Base-by-base conservation (phyloP, 1,139 yeast genomes). In the Debaryomycetaceae sp. region DNA sequence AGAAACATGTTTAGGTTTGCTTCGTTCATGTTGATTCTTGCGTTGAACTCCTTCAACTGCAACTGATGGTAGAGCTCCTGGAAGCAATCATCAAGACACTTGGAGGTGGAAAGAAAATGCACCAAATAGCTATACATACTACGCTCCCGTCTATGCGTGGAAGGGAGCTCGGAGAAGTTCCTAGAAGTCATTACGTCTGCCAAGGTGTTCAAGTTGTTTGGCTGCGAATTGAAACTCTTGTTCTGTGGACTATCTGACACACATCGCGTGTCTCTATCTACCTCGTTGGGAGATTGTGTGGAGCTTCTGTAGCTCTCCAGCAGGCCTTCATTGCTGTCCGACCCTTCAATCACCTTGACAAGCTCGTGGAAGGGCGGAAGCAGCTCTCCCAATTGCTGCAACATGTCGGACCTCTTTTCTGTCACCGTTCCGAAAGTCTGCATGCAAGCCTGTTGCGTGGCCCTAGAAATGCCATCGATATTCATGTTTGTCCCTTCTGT, bases 91-190 rank as follows among this genome's bases (percentile, higher is more conserved):
- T 24, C 27, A 8, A 48, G 34, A 6, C 38, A 37, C 4, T 37
- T 37, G 13, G 45, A 39, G 5, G 49, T 41, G 8, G 45, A 39
- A 14, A 45, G 42, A 38, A 48, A 49, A 38, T 42, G 37, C 5
- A 42, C 38, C 30, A 49, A 31, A 41, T 36, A 46, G 1, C 39
- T 24, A 14, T 42, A 43, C 9, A 42, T 39, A 17, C 45, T 41
- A 27, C 44, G 44, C 37, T 48, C 51, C 37, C 41, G 42, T 17
- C 35, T 35, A 27, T 38, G 41, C 3, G 40, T 37, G 8, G 42
- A 37, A 5, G 41, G 38, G 13, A 39, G 37, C 9, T 42, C 38
- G 8, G 39, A 35, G 30, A 44, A 43, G 40, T 44, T 40, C 17
- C 41, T 40, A 6, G 27, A 31, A 7, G 40, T 24, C 8, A 42